Evolutionary conservation across 1,284 basidiomycete species (phyloP), one percentile per base, ranked within the genome.

Genomic region (Papiliotrema terrestris): DNA sequence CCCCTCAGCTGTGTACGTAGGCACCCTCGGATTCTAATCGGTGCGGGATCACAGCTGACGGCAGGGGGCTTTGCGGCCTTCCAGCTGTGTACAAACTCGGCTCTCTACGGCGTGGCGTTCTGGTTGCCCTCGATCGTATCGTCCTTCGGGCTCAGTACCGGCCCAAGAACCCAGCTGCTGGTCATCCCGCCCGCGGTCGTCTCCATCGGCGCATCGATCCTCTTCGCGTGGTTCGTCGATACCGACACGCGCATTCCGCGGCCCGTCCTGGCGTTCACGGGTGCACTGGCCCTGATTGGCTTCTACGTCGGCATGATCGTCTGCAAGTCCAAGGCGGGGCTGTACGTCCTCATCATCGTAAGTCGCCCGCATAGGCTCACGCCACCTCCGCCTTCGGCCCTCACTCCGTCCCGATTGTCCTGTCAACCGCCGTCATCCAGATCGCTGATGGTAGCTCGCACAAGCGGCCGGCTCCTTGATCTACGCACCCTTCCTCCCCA

Each of bases 261-360:
- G 35, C 63, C 61, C 9, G 20, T 60, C 15, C 43, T 51, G 47
- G 45, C 56, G 23, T 41, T 57, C 35, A 23, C 19, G 2, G 44
- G 53, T 5, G 36, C 41, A 19, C 14, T 43, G 9, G 32, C 25
- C 36, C 5, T 54, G 20, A 58, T 60, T 22, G 58, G 38, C 17
- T 36, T 55, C 11, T 59, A 59, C 51, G 43, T 59, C 41, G 57
- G 59, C 19, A 47, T 65, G 44, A 55, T 56, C 9, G 42, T 65
- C 38, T 57, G 58, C 35, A 54, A n/a, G 1, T 54, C 35, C 47
- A 57, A 53, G 13, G 55, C 45, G 2, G 61, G 52, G 1, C 58
- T 63, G 9, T 67, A 67, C 50, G 61, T 58, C 11, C 45, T 65
- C 22, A 63, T 62, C 55, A 54, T 61, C 19, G 38, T 60, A 19